Percentiles rank a stretch among this genome's conserved stretches.
phyloP scores from a whole-genome alignment of 148 eudicot species.

The Persicaria maculosa region DNA sequence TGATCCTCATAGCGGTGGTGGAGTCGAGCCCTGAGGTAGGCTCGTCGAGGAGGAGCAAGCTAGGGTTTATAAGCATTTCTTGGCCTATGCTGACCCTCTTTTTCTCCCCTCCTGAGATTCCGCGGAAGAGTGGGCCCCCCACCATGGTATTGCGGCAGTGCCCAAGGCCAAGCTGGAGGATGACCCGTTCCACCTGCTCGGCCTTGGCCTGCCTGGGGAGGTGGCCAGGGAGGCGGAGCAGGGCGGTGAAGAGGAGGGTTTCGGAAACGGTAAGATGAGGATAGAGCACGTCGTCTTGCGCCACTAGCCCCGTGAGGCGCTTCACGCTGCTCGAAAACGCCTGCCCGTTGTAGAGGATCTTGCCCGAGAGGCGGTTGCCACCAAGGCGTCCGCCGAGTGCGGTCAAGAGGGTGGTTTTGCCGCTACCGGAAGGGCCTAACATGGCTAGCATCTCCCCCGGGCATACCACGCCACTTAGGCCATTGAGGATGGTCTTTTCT shows the following conservation, averaged over 20 bases:
- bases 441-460: slow-evolving; percentile 94
- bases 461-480: slow-evolving; percentile 67
- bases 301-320: slow-evolving; percentile 76
- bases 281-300: slow-evolving; percentile 82
- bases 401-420: slow-evolving; percentile 89
- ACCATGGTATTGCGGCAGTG: slow-evolving; percentile 72
- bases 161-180: slow-evolving; percentile 53
- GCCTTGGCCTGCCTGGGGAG: slow-evolving; percentile 43
- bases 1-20: slow-evolving; percentile 79
- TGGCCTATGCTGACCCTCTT: slow-evolving; percentile 97
- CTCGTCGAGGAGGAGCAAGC: slow-evolving; percentile 74
- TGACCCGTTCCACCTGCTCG: slow-evolving; percentile 64
- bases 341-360: slow-evolving; percentile 69
- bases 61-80: slow-evolving; percentile 91
- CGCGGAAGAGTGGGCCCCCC: slow-evolving; percentile 86
- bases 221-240: slow-evolving; percentile 64
- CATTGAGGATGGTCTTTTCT: slow-evolving; percentile 78
- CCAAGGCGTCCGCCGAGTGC: slow-evolving; percentile 88
- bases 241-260: slow-evolving; percentile 83
- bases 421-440: slow-evolving; percentile 98
- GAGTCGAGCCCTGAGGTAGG: slow-evolving; percentile 97
- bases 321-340: slow-evolving; percentile 64
- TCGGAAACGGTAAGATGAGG: slow-evolving; percentile 90
- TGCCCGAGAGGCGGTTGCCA: slow-evolving; percentile 44
- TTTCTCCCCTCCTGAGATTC: slow-evolving; percentile 94